phyloP scores from a whole-genome alignment of 2,329 filamentous ascomycete species.

The Pleurostoma richardsiae region DNA sequence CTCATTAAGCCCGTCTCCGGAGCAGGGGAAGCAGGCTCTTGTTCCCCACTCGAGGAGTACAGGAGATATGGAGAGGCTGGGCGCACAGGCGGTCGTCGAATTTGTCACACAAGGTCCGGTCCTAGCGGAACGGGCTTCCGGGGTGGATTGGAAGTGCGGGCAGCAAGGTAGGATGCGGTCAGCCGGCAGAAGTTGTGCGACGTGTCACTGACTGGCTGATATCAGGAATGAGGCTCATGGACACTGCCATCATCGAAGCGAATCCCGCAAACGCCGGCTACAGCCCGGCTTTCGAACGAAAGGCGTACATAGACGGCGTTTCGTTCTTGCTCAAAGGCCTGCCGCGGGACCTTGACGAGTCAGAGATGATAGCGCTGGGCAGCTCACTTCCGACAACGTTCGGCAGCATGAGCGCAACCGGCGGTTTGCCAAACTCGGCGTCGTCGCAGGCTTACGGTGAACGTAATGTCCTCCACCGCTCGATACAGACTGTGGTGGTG shows the following conservation, averaged over 20 bases:
- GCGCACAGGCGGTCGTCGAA: background rate
- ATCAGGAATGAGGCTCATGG: conserved; percentile 37
- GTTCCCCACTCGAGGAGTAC: too few relatives aligned
- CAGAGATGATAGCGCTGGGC: conserved; percentile 47
- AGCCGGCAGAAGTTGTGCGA: background rate
- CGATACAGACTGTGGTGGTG: conserved; percentile 51
- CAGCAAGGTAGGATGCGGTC: conserved; percentile 8
- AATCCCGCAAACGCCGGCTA: conserved; percentile 20
- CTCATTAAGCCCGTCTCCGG: background rate
- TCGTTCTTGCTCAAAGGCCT: conserved; percentile 61
- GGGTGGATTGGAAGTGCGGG: conserved; percentile 11
- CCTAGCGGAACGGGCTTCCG: conserved; percentile 1
- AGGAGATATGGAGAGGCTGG: background rate
- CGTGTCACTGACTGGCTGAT: background rate
- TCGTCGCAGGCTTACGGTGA: background rate
- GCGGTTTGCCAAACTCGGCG: conserved; percentile 5
- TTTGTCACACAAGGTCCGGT: background rate
- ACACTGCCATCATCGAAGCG: conserved; percentile 34
- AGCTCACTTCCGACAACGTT: conserved; percentile 38
- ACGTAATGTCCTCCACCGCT: conserved; percentile 49
- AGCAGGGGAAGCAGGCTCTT: too few relatives aligned
- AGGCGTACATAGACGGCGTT: conserved; percentile 59
- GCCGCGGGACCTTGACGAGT: conserved; percentile 48
- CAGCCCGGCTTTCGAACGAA: conserved; percentile 45
- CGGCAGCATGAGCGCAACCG: background rate